phyloP scores from a whole-genome alignment of 495 filamentous ascomycete species.

The Penicillium antarcticum region DNA sequence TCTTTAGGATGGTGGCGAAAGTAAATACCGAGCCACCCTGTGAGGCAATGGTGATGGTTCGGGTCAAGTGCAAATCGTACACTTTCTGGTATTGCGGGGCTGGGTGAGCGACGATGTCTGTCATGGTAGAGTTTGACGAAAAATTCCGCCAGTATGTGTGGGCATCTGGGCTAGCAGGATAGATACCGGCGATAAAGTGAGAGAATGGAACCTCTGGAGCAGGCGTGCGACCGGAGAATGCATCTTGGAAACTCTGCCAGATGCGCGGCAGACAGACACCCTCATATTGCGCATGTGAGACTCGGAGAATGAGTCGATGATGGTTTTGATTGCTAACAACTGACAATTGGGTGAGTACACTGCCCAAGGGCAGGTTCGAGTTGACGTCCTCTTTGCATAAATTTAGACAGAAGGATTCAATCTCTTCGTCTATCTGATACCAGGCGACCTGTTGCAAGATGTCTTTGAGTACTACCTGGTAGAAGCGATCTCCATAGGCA shows the following conservation, averaged over 20 bases:
- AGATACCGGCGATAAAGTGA: background rate
- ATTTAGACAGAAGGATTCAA: background rate
- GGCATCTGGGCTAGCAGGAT: background rate
- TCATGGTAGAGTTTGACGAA: background rate
- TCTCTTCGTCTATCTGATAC: background rate
- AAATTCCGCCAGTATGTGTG: background rate
- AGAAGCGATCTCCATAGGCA: background rate
- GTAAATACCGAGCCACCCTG: constrained; percentile 5
- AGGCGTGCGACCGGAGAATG: background rate
- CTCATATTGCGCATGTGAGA: background rate
- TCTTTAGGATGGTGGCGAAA: constrained; percentile 24
- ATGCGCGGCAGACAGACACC: background rate
- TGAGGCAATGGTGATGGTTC: background rate
- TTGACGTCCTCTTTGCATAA: background rate
- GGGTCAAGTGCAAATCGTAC: background rate
- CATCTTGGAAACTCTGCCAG: background rate
- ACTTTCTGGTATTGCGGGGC: background rate
- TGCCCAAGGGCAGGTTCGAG: too few relatives aligned
- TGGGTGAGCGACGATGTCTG: background rate
- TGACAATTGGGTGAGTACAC: background rate
- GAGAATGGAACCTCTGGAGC: background rate
- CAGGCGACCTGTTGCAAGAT: background rate
- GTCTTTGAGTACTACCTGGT: background rate
- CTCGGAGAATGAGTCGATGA: background rate
- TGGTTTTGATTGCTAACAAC: background rate